Evolutionary conservation across 345 rosid genomes (phyloP), one percentile per base, ranked within the genome.

Genomic region (Passiflora organensis): DNA sequence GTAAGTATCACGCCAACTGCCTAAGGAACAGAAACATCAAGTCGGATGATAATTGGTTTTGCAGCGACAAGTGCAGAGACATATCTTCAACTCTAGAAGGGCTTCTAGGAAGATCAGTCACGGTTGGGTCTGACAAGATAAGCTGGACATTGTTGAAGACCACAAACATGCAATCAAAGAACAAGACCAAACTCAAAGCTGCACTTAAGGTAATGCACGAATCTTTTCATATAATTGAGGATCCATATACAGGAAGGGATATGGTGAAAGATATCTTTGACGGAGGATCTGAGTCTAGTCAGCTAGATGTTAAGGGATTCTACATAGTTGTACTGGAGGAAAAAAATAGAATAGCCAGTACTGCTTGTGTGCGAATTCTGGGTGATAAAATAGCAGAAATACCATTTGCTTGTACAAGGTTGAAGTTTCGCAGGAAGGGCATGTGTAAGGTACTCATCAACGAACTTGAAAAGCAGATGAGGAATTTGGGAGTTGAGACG

Each of bases 61-160:
- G 68, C 80, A 85, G 96, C 46, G 18, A 25, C 22, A 63, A 38
- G 5, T 56, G 55, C 15, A 3, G 24, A 52, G 10, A 62, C 18
- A 61, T 88, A 64, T 81, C 49, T 53, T 58, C 23, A 56, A 78
- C 72, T 66, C 82, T 87, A 22, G 41, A 56, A 52, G 60, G 71
- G 71, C 77, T 85, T 58, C 36, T 79, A 47, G 86, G 82, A 57
- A 82, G 77, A 69, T 69, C 78, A 19, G 73, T 82, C 64, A 65
- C 54, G 47, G 59, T 85, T 10, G 84, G 89, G 53, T 55, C 23
- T 36, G 76, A 73, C 56, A 72, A 80, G 43, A 69, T 91, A 49
- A 87, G 82, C 19, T 83, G 89, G 86, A 91, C 82, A 47, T 50
- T 87, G 50, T 21, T 83, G 59, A 80, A 78, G 54, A 51, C 75